A percentile compares a stretch with the other conserved stretches of the same genome.
Conservation (phyloP, 805 yeast species). For the Yamadazyma sp. region DNA sequence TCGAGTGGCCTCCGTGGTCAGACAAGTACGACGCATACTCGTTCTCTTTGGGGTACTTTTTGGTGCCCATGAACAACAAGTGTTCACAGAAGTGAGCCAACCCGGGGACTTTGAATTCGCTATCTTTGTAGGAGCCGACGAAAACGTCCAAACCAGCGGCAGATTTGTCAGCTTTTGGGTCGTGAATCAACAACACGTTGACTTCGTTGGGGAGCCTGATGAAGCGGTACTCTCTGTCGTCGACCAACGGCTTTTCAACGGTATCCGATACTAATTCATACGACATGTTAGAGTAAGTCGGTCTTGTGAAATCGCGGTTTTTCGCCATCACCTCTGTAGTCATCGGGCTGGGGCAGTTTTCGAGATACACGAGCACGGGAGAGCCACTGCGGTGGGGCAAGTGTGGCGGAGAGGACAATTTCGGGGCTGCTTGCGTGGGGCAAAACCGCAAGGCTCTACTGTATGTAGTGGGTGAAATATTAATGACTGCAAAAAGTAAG, state of each 20-base stretch:
- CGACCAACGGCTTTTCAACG: slow-evolving; percentile 53
- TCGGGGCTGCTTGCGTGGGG: too few relatives aligned
- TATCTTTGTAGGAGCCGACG: slow-evolving; percentile 75
- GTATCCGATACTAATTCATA: slow-evolving; percentile 28
- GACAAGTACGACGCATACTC: slow-evolving; percentile 73
- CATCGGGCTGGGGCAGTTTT: too few relatives aligned
- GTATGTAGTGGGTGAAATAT: too few relatives aligned
- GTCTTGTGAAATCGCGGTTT: slow-evolving; percentile 7
- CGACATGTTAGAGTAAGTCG: slow-evolving; percentile 4
- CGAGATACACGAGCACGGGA: too few relatives aligned
- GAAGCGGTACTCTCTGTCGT: slow-evolving; percentile 76
- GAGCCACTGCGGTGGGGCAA: too few relatives aligned
- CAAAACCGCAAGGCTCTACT: too few relatives aligned
- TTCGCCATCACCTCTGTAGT: background rate
- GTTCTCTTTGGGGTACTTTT: slow-evolving; percentile 71
- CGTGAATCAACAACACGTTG: slow-evolving; percentile 63
- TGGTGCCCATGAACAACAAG: slow-evolving; percentile 75
- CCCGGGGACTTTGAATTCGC: slow-evolving; percentile 58
- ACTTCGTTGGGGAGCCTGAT: slow-evolving; percentile 53
- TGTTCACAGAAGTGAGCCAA: slow-evolving; percentile 73
- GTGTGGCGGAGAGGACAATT: too few relatives aligned
- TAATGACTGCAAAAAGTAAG: too few relatives aligned
- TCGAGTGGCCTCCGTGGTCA: slow-evolving; percentile 83
- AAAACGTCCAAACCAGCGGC: slow-evolving; percentile 81
- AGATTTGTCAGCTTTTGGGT: slow-evolving; percentile 67